phyloP scores from a whole-genome alignment of 1,139 yeast species.

The Saccharomyces hybrid region DNA sequence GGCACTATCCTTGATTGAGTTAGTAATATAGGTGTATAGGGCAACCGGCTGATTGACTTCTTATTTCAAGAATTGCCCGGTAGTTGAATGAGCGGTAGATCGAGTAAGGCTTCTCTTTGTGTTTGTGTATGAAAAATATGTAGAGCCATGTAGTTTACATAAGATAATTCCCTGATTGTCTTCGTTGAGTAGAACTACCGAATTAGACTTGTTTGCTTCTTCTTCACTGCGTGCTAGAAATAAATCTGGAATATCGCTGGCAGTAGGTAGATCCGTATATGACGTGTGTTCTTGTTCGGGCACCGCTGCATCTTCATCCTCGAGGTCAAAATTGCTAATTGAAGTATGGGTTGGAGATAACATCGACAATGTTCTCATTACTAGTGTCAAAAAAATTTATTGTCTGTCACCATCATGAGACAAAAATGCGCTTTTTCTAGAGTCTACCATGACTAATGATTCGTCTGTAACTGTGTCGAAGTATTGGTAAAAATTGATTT shows the following conservation, averaged over 20 bases:
- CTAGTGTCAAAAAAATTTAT: constrained; percentile 45
- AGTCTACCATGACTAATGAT: constrained; percentile 60
- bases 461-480: constrained; percentile 46
- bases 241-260: background rate
- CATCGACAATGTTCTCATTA: constrained; percentile 42
- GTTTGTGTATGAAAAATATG: background rate
- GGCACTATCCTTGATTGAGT: no score
- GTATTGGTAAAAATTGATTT: constrained; percentile 31
- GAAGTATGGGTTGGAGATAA: constrained; percentile 52
- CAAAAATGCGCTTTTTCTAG: constrained; percentile 44
- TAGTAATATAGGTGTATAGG: no score
- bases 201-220: background rate
- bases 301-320: constrained; percentile 16
- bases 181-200: background rate
- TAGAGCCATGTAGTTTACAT: background rate
- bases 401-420: constrained; percentile 66
- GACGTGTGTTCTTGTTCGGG: constrained; percentile 10
- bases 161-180: background rate
- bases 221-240: background rate
- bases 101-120: background rate
- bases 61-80: no score
- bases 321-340: constrained; percentile 36
- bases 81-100: no score
- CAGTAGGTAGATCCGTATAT: constrained; percentile 10
- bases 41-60: no score